Evolutionary conservation across 495 filamentous ascomycete genomes (phyloP).

Genomic region (Daldinia bambusicola): DNA sequence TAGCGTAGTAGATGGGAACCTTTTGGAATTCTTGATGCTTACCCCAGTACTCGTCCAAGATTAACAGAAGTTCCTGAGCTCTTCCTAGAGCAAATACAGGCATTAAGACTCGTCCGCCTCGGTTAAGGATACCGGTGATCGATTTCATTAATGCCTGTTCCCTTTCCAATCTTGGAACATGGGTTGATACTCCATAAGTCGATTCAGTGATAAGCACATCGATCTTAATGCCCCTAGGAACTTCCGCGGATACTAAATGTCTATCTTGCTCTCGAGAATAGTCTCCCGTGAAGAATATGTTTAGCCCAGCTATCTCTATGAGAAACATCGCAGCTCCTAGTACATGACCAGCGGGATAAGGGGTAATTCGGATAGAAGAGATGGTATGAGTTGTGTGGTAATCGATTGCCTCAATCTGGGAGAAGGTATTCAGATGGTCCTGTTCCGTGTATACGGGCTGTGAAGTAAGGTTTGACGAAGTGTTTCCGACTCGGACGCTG

Average conservation of each 20-base stretch:
- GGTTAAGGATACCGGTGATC: conserved; percentile 86
- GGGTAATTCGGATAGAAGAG: conserved; percentile 94
- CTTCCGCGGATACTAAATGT: conserved; percentile 90
- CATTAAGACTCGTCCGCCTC: conserved; percentile 91
- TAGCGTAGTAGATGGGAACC: conserved; percentile 95
- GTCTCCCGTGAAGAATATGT: conserved; percentile 96
- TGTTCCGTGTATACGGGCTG: conserved; percentile 89
- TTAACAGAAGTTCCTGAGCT: conserved; percentile 92
- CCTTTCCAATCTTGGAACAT: conserved; percentile 86
- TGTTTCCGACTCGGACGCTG: conserved; percentile 87
- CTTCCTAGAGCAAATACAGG: conserved; percentile 94
- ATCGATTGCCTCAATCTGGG: conserved; percentile 94
- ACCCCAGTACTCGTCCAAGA: conserved; percentile 96
- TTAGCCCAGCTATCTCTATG: conserved; percentile 93
- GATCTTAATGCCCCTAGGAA: conserved; percentile 84
- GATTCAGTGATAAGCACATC: conserved; percentile 98
- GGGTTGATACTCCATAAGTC: conserved; percentile 92
- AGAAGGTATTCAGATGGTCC: conserved; percentile 91
- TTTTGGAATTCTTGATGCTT: conserved; percentile 86
- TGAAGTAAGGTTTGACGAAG: conserved; percentile 77
- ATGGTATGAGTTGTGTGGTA: conserved; percentile 98
- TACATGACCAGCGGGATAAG: conserved; percentile 95
- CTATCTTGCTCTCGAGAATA: conserved; percentile 95
- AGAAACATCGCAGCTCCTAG: conserved; percentile 99
- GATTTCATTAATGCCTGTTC: conserved; percentile 95